These are phyloP conservation scores for Neospora caninum DNA, from an alignment of 169 alveolate species.

Conservation along the genomic window DNA sequence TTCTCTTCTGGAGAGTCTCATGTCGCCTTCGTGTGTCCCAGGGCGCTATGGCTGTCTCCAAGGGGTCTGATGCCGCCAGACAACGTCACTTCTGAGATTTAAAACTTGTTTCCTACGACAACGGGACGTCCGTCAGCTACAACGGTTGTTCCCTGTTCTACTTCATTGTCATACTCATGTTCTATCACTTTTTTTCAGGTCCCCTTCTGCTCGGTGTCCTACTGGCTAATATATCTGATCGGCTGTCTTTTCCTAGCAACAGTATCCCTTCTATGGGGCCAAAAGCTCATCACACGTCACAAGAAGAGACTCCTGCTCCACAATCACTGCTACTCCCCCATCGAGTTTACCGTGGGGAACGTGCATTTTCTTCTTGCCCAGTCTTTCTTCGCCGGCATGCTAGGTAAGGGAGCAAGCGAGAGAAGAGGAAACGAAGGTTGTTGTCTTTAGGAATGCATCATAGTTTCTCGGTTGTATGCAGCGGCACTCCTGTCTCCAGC, in stretches of 20 bases:
- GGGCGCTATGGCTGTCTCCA: too few species aligned
- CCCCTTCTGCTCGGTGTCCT: neutral
- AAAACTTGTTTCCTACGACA: neutral
- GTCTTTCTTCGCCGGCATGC: neutral
- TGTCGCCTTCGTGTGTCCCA: too few species aligned
- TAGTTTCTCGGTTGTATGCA: neutral
- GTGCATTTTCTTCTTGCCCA: neutral
- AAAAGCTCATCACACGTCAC: neutral
- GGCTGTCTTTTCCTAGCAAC: neutral
- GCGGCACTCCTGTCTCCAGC: too few species aligned
- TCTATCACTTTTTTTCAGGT: neutral
- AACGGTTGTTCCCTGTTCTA: neutral
- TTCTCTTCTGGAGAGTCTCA: too few species aligned
- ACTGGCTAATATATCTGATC: neutral
- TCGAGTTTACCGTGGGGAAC: neutral
- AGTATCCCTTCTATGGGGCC: neutral
- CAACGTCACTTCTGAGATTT: too few species aligned
- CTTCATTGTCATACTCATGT: neutral
- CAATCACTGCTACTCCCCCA: neutral
- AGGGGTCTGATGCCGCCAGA: too few species aligned
- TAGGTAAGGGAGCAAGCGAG: neutral
- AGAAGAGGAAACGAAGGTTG: neutral
- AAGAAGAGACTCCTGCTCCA: neutral
- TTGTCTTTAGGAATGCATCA: neutral
- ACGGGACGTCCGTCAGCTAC: neutral